Evolutionary conservation across 495 filamentous ascomycete species (phyloP), one percentile per base, ranked within the genome.

Genomic region (Monascus purpureus): DNA sequence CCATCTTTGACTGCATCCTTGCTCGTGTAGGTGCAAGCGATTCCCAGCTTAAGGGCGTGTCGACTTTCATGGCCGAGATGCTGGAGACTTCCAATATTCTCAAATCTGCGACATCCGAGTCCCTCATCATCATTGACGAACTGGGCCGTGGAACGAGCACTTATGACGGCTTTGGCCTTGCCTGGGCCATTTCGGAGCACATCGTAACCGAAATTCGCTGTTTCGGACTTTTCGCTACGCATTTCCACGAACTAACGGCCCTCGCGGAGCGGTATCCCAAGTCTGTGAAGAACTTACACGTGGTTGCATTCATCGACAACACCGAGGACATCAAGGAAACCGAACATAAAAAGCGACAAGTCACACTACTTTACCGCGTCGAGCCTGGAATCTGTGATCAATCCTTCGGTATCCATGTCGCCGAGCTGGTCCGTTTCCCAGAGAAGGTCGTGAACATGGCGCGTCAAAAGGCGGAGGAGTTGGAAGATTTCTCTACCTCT

Each of bases 51-150:
- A 99, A 99, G 57, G 90, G 90, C 22, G 92, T 99, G 6, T 93
- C 84, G 25, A 99, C 90, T 0, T 99, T 99, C 65, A 99, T 99
- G 92, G 92, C 92, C 0, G 90, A 99, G 61, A 99, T 99, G 90
- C 70, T 99, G 16, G 90, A 99, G 49, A 99, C 90, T 0, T 83
- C 90, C 35, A 95, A 94, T 46, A 99, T 99, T 39, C 80, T 99
- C 49, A 96, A 96, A 58, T 87, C 82, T 3, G 90, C 90, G 2
- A 96, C 90, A 1, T 76, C 76, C 6, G 90, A 96, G 45, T 87
- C 80, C 4, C 67, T 99, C 31, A 93, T 99, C 51, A 94, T 99
- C 57, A 93, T 96, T 45, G 92, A 99, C 57, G 90, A 99, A 57
- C 75, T 99, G n/a, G 90, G 90, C 17, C 81, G 90, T 35, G 90